Conservation (phyloP, 2,329 filamentous ascomycete species). For the Diaporthe amygdali region DNA sequence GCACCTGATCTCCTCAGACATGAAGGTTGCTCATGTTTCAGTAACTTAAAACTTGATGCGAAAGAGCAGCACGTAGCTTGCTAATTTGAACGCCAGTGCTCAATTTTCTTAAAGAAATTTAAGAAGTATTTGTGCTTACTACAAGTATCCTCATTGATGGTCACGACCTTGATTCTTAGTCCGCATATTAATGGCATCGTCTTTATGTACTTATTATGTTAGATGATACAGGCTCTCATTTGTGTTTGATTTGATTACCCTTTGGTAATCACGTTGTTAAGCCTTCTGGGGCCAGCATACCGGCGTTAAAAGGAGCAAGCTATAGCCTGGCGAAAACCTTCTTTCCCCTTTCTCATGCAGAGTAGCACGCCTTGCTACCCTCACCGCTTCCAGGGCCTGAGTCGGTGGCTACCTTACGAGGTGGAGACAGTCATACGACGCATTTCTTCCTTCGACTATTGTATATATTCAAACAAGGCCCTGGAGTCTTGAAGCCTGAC, state of each 20-base stretch:
- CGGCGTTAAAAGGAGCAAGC: not conserved
- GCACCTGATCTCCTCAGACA: not conserved
- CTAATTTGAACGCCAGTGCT: no score
- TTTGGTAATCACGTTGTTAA: not conserved
- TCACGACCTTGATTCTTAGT: not conserved
- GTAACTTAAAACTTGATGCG: not conserved
- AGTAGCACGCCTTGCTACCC: not conserved
- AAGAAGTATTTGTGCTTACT: no score
- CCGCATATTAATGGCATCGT: not conserved
- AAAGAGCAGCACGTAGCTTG: not conserved
- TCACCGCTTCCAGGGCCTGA: not conserved
- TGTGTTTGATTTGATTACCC: no score
- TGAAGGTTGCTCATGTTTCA: not conserved
- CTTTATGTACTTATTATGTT: not conserved
- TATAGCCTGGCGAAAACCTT: not conserved
- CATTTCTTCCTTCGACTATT: not conserved
- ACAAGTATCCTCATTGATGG: no score
- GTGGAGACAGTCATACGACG: not conserved
- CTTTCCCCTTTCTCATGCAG: not conserved
- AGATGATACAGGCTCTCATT: no score
- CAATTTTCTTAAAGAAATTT: not conserved
- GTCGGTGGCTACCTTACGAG: not conserved
- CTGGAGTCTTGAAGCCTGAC: accelerated
- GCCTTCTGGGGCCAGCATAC: not conserved
- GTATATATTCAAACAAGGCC: not conserved